These are phyloP conservation scores for Urostyla sp. DNA, from an alignment of 73 alveolate species.

Conservation along the genomic window DNA sequence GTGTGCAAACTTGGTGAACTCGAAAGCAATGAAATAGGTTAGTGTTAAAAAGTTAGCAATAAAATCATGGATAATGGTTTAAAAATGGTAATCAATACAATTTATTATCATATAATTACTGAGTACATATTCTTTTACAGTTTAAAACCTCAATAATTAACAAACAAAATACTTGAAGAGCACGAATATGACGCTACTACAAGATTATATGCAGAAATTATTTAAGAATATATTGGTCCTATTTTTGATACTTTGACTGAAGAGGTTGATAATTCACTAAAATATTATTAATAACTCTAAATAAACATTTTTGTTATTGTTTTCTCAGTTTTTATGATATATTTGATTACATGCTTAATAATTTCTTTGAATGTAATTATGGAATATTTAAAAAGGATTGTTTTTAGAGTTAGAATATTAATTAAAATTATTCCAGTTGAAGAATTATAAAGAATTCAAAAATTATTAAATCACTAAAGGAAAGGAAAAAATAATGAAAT, in stretches of 20 bases:
- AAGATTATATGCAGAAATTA: background rate
- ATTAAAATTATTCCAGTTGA: slow-evolving; percentile 44
- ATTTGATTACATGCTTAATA: background rate
- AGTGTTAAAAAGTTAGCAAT: background rate
- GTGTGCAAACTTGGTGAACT: background rate
- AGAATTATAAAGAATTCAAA: slow-evolving; percentile 6
- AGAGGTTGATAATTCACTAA: slow-evolving; percentile 6
- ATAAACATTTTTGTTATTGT: background rate
- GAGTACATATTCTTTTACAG: background rate
- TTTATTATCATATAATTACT: background rate
- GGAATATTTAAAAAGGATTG: background rate
- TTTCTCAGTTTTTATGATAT: slow-evolving; percentile 9
- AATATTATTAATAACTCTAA: background rate
- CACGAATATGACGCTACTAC: background rate
- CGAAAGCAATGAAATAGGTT: background rate
- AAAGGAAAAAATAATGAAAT: background rate
- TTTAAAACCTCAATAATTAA: background rate
- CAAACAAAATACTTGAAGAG: background rate
- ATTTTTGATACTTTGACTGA: background rate
- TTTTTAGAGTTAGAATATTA: slow-evolving; percentile 4
- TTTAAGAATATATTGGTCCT: background rate
- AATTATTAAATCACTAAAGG: background rate
- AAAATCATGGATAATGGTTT: slow-evolving; percentile 10
- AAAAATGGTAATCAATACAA: background rate
- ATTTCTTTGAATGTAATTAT: background rate